Conservation (phyloP, 306 rosid species). For the Prunus mira region DNA sequence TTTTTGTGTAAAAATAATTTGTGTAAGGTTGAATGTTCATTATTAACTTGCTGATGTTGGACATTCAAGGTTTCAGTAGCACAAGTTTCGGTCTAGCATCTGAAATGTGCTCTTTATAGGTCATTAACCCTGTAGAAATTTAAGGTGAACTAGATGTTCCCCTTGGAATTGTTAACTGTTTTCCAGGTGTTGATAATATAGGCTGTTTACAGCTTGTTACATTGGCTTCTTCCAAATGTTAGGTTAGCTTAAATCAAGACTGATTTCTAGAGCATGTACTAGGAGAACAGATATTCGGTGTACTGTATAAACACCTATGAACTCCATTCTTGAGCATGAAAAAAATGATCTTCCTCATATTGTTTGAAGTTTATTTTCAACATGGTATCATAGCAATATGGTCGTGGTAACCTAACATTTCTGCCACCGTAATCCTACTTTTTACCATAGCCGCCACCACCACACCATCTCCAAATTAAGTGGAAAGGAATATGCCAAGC, state of each 20-base stretch:
- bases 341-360: neutral
- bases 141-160: neutral
- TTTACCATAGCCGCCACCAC: neutral
- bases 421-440: neutral
- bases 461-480: neutral
- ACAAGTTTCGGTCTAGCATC: neutral
- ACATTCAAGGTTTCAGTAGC: neutral
- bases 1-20: neutral
- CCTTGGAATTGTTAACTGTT: neutral
- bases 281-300: neutral
- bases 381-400: neutral
- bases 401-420: neutral
- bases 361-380: too few species aligned
- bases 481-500: too few species aligned
- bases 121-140: neutral
- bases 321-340: neutral
- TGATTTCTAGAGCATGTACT: neutral
- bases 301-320: neutral
- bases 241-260: neutral
- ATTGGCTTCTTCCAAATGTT: neutral
- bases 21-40: neutral
- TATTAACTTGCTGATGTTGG: neutral
- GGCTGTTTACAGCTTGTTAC: neutral
- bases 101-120: neutral
- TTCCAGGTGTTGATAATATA: neutral